Base-by-base conservation (phyloP, 2,329 filamentous ascomycete species). In the Stagonosporopsis tanaceti region DNA sequence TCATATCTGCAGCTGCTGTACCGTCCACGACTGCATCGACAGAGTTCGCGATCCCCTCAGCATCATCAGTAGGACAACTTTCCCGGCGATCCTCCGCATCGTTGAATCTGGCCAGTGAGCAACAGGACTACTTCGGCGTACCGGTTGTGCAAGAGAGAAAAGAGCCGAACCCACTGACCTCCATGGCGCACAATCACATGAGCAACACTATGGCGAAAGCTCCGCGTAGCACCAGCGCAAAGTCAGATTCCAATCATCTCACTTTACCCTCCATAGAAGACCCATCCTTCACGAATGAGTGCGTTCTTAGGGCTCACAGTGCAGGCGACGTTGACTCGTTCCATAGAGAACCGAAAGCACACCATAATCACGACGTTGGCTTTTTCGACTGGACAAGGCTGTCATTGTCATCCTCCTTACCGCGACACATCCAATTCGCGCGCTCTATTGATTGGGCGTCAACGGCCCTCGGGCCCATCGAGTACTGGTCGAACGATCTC, bases 361-460 rank as follows among this genome's bases (percentile, higher is more conserved):
- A 62, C 42, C 54, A 67, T 24, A 61, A 71, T 30, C 65, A 68
- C 55, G 69, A 81, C 48, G 69, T 80, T 64, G 80, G 84, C 12
- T 89, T 87, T 30, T 94, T 93, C 70, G 92, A 96, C 74, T 95
- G 92, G 92, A 95, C 91, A 4, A 84, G 87, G 51, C 81, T 94
- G 46, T 85, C 89, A 1, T 48, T 89, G 12, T 85, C 85, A 4
- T 79, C 87, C 14, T 83, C 82, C 25, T 80, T 93, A 38, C 88
- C 89, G 1, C 78, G 82, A 8, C 91, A 95, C 70, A 89, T 94
- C 44, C 85, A 83, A 51, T 91, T 94, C 64, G 88, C 89, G 17
- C 85, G 89, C 35, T 87, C 85, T 37, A 75, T 89, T 34, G 88
- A 93, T 71, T 96, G 91, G 92, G 84, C 84, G 2, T 79, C 84